Evolutionary conservation across 2,329 filamentous ascomycete species (phyloP).

Genomic region (Colletotrichum euphorbiae): DNA sequence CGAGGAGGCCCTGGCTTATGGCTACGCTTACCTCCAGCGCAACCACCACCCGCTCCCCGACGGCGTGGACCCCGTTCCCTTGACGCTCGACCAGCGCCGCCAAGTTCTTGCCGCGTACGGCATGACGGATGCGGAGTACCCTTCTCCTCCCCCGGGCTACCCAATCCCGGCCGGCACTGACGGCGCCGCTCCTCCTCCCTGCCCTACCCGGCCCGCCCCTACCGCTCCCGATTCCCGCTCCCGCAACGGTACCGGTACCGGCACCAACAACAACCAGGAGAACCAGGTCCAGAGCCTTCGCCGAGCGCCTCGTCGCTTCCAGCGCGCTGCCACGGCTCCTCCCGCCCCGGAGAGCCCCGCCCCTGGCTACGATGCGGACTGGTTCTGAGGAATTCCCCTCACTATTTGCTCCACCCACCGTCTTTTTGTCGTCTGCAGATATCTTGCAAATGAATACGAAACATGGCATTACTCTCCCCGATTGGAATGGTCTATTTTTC

Average conservation of each 20-base stretch:
- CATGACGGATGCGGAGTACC: constrained; percentile 31
- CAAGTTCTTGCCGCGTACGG: constrained; percentile 11
- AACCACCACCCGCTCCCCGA: constrained; percentile 15
- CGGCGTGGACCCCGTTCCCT: constrained; percentile 12
- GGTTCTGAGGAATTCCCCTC: constrained; percentile 5
- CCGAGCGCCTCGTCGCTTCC: constrained; percentile 28
- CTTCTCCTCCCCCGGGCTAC: constrained; percentile 22
- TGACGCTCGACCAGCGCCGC: constrained; percentile 25
- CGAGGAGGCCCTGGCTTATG: constrained; percentile 27
- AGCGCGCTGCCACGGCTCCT: constrained; percentile 30
- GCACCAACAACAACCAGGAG: not conserved
- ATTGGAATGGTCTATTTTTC: not conserved
- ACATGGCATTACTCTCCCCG: not conserved
- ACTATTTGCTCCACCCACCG: not conserved
- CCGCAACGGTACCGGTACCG: not conserved
- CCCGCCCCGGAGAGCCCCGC: constrained; percentile 27
- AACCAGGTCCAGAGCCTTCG: constrained; percentile 23
- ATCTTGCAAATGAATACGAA: not conserved
- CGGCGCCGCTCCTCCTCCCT: constrained; percentile 19
- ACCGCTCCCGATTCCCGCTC: not conserved
- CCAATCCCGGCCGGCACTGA: constrained; percentile 20
- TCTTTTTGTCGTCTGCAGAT: not conserved
- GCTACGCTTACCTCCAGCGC: constrained; percentile 28
- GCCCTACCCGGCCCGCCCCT: constrained; percentile 25
- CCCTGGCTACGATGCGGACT: constrained; percentile 33